These are phyloP conservation scores for Punica granatum DNA, from an alignment of 345 rosid genomes.

Conservation along the genomic window DNA sequence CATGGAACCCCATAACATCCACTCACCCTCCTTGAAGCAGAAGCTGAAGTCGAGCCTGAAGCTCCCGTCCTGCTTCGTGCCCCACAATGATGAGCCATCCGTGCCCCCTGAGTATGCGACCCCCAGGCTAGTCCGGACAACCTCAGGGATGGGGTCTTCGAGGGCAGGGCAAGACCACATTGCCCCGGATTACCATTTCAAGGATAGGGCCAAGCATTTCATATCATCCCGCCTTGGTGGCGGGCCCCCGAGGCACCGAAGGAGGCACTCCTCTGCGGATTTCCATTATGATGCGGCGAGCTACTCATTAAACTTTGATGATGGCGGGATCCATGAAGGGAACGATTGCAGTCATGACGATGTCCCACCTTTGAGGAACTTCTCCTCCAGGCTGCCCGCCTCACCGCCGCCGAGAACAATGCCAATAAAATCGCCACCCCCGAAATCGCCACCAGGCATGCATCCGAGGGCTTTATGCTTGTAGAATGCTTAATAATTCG, in stretches of 20 bases:
- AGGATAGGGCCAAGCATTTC: constrained; percentile 7
- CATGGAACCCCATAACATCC: background rate
- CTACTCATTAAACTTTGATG: constrained; percentile 44
- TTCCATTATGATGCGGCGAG: constrained; percentile 34
- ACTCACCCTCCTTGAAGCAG: constrained; percentile 15
- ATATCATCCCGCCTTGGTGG: background rate
- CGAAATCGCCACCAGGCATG: background rate
- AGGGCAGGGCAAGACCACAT: background rate
- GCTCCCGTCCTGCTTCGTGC: constrained; percentile 17
- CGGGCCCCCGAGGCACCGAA: constrained; percentile 11
- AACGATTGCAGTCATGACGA: background rate
- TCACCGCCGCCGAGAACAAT: constrained; percentile 7
- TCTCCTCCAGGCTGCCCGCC: constrained; percentile 12
- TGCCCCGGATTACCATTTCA: constrained; percentile 9
- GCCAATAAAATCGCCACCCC: background rate
- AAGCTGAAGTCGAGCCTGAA: constrained; percentile 22
- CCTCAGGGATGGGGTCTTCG: background rate
- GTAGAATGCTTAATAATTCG: background rate
- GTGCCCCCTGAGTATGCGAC: background rate
- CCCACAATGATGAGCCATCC: background rate
- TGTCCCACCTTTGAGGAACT: constrained; percentile 6
- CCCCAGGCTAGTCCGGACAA: constrained; percentile 8
- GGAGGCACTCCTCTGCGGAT: constrained; percentile 26
- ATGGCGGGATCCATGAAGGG: constrained; percentile 9
- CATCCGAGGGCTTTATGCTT: background rate